A percentile compares a stretch with the other conserved stretches of the same genome.
Evolutionary conservation across 2,329 filamentous ascomycete genomes (phyloP).

Genomic region (Monosporascus sp.): DNA sequence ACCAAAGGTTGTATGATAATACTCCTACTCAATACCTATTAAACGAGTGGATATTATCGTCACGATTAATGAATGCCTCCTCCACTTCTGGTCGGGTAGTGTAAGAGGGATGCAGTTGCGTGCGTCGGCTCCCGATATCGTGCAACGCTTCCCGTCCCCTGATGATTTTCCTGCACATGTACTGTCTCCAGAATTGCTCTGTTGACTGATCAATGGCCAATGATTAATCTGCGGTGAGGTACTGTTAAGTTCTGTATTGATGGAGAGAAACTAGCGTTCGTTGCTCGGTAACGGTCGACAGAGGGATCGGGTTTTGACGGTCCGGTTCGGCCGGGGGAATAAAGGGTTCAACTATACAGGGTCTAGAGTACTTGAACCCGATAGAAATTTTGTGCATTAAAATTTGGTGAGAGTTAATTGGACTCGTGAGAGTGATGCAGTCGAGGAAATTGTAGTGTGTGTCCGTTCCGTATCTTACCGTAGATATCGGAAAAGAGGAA

Average conservation of each 20-base stretch:
- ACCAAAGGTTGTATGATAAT: slow-evolving; percentile 20
- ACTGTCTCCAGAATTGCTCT: not conserved
- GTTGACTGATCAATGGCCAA: not conserved
- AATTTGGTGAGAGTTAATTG: too few relatives aligned
- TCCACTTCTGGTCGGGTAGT: slow-evolving; percentile 10
- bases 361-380: not conserved
- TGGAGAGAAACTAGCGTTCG: not conserved
- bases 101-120: slow-evolving; percentile 1
- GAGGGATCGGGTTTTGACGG: not conserved
- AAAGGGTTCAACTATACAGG: not conserved
- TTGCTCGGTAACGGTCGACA: not conserved
- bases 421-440: not conserved
- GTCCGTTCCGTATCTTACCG: not conserved
- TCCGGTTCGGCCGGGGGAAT: not conserved
- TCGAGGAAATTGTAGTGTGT: not conserved
- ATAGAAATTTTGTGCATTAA: too few relatives aligned
- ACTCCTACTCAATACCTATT: slow-evolving; percentile 23
- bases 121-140: not conserved
- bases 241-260: not conserved
- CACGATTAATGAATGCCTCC: slow-evolving; percentile 24
- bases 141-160: not conserved
- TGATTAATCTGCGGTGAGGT: not conserved
- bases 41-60: slow-evolving; percentile 19
- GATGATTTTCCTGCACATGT: not conserved
- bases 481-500: not conserved